Percentiles rank a stretch among this genome's conserved stretches.
Evolutionary conservation across 768 basidiomycete genomes (phyloP).

Genomic region (Coprinopsis sp.): DNA sequence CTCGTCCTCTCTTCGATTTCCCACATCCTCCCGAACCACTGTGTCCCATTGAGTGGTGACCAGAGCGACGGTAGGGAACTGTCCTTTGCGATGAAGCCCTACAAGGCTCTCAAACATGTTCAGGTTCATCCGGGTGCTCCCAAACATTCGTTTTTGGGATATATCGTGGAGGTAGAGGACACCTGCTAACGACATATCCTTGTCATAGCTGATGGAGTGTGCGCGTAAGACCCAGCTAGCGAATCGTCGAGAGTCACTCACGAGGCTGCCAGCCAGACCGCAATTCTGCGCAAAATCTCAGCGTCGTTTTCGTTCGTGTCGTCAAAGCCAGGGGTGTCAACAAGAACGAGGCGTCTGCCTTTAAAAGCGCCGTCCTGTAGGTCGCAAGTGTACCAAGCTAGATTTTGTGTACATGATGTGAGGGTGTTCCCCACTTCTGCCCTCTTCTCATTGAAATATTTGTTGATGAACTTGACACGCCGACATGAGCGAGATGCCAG

Average conservation of each 20-base stretch:
- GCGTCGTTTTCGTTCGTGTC: constrained; percentile 9
- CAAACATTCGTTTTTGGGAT: not conserved
- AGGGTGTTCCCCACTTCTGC: constrained; percentile 6
- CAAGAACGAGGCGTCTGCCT: constrained; percentile 4
- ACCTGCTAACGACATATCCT: not conserved
- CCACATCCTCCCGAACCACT: not conserved
- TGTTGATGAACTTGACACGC: constrained; percentile 9
- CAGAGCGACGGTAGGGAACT: not conserved
- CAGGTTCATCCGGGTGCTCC: not conserved
- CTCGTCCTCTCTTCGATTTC: not conserved
- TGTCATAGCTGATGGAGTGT: constrained; percentile 1
- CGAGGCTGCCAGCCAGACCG: constrained; percentile 8
- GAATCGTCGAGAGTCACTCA: not conserved
- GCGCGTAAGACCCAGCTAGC: not conserved
- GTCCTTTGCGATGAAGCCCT: not conserved
- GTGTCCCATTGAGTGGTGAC: constrained; percentile 6
- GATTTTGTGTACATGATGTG: constrained; percentile 6
- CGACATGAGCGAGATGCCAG: not conserved
- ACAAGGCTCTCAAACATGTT: not conserved
- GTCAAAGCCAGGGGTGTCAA: constrained; percentile 15
- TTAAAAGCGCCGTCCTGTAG: not conserved
- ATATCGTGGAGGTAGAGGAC: constrained; percentile 4
- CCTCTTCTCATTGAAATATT: not conserved
- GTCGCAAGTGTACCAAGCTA: not conserved
- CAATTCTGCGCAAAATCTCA: constrained; percentile 9